A percentile compares a stretch with the other conserved stretches of the same genome.
These are phyloP conservation scores for Penicillium egyptiacum DNA, from an alignment of 495 filamentous ascomycete genomes.

Conservation along the genomic window DNA sequence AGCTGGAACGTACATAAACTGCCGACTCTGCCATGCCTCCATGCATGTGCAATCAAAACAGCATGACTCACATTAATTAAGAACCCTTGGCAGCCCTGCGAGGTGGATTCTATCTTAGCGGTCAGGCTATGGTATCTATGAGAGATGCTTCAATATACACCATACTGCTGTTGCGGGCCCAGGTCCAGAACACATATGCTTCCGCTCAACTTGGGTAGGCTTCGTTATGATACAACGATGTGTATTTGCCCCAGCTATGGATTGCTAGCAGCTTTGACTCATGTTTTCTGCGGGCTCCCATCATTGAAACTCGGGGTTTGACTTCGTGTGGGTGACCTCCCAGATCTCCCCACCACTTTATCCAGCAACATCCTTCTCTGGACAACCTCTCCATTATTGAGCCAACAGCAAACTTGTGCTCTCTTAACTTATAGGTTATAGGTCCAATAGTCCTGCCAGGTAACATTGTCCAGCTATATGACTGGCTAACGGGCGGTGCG, in stretches of 20 bases:
- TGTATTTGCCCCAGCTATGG: conserved; percentile 12
- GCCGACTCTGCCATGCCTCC: conserved; percentile 14
- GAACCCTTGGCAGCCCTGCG: conserved; percentile 1
- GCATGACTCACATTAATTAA: conserved; percentile 15
- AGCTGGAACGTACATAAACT: not conserved
- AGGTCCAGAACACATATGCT: not conserved
- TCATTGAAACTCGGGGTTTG: not conserved
- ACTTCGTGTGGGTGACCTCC: not conserved
- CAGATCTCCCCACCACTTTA: not conserved
- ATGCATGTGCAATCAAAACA: conserved; percentile 11
- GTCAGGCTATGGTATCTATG: not conserved
- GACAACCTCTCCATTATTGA: conserved; percentile 9
- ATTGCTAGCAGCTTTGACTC: not conserved
- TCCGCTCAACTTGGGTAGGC: conserved; percentile 2
- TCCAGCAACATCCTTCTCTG: conserved; percentile 28
- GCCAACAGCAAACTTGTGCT: conserved; percentile 8
- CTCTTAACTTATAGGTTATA: conserved; percentile 6
- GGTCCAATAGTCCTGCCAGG: conserved; percentile 18
- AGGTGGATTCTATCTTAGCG: not conserved
- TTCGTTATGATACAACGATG: conserved; percentile 8
- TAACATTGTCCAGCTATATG: conserved; percentile 17
- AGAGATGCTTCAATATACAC: not conserved
- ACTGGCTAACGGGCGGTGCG: conserved; percentile 16
- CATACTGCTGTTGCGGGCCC: conserved; percentile 13
- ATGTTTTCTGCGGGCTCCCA: conserved; percentile 13